Conservation (phyloP, 2,329 filamentous ascomycete species). For the Bipolaris gigantea region DNA sequence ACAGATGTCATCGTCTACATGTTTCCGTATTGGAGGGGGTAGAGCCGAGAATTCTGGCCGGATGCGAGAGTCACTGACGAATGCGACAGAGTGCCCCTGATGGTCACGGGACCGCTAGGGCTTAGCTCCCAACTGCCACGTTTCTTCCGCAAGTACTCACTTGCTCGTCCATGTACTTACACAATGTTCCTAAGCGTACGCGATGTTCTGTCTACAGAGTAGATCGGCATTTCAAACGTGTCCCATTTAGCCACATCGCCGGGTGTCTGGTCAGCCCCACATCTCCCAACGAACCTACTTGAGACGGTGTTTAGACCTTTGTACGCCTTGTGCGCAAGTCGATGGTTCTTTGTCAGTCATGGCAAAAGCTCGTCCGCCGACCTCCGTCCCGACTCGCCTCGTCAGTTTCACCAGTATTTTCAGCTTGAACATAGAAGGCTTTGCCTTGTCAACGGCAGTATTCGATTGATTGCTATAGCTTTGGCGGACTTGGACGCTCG, state of each 20-base stretch:
- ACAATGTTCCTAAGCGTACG: neutral
- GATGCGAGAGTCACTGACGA: conserved; percentile 6
- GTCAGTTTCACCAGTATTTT: neutral
- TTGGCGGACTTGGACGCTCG: neutral
- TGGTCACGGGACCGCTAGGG: neutral
- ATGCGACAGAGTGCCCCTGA: neutral
- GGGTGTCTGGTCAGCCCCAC: conserved; percentile 1
- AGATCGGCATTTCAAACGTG: conserved; percentile 10
- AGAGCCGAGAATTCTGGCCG: conserved; percentile 1
- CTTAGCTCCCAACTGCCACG: conserved; percentile 5
- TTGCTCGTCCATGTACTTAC: neutral
- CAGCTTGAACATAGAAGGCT: neutral
- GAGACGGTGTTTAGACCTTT: neutral
- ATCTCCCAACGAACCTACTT: conserved; percentile 3
- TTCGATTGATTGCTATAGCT: neutral
- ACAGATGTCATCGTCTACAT: neutral
- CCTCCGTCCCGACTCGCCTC: too few species aligned
- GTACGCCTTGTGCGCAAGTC: neutral
- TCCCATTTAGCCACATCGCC: conserved; percentile 16
- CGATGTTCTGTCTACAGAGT: neutral
- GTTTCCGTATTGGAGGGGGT: neutral
- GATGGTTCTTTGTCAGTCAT: conserved; percentile 1
- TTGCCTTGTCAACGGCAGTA: neutral
- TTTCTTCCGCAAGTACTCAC: too few species aligned
- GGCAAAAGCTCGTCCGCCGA: neutral